These are phyloP conservation scores for Daldinia sp. DNA, from an alignment of 2,329 filamentous ascomycete species.

Conservation along the genomic window DNA sequence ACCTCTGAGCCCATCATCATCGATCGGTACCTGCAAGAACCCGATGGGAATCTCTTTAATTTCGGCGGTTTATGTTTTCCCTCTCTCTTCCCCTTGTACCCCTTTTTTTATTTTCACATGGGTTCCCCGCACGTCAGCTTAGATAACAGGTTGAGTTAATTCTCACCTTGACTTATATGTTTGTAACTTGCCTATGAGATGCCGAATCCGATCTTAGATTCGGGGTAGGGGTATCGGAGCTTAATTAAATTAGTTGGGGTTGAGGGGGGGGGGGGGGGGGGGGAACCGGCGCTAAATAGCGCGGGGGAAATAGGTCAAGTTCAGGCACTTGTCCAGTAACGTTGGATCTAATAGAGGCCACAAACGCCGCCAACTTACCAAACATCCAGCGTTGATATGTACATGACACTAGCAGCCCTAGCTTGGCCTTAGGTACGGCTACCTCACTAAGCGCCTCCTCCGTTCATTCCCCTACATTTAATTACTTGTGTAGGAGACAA, in stretches of 20 bases:
- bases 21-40: conserved; percentile 23
- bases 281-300: conserved; percentile 1
- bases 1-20: conserved; percentile 3
- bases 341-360: conserved; percentile 26
- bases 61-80: conserved; percentile 29
- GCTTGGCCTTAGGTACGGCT: background rate
- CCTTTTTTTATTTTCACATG: conserved; percentile 30
- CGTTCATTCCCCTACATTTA: no score
- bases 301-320: conserved; percentile 11
- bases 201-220: conserved; percentile 17
- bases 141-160: conserved; percentile 27
- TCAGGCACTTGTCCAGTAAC: conserved; percentile 37
- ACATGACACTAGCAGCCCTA: background rate
- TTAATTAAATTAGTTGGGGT: conserved; percentile 37
- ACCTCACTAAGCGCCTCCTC: no score
- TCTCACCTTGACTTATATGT: conserved; percentile 9
- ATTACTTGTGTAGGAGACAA: background rate
- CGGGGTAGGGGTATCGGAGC: conserved; percentile 38
- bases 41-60: conserved; percentile 22
- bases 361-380: background rate
- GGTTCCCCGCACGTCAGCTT: conserved; percentile 37
- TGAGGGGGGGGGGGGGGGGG: background rate
- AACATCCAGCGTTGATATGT: background rate
- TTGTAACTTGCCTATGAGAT: conserved; percentile 6
- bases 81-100: conserved; percentile 1